Conservation (phyloP, 164 flowering plant genomes). For the Macadamia tetraphylla region DNA sequence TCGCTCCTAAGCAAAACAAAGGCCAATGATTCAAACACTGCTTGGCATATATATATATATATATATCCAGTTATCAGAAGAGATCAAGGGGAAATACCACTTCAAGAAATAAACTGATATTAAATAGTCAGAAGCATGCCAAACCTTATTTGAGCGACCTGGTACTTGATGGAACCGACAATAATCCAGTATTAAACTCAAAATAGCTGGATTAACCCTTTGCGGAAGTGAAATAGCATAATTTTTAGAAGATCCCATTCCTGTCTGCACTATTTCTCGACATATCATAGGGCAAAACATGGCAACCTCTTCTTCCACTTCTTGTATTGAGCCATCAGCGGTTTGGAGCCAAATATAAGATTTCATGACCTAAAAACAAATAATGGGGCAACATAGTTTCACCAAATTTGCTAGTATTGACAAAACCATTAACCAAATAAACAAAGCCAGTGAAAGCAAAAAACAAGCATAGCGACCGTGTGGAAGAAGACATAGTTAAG, state of each 20-base stretch:
- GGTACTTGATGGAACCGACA: conserved; percentile 92
- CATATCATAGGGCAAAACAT: conserved; percentile 89
- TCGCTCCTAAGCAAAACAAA: conserved; percentile 49
- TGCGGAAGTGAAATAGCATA: conserved; percentile 83
- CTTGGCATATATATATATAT: background rate
- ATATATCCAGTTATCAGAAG: no score
- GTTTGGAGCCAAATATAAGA: conserved; percentile 93
- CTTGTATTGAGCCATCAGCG: conserved; percentile 86
- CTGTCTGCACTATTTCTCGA: conserved; percentile 62
- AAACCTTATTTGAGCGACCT: conserved; percentile 93
- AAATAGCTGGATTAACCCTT: conserved; percentile 63
- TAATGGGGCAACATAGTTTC: conserved; percentile 4
- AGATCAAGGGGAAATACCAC: background rate
- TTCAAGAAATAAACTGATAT: background rate
- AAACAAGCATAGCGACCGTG: no score
- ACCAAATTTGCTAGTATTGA: background rate
- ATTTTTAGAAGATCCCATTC: conserved; percentile 79
- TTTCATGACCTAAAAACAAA: conserved; percentile 51
- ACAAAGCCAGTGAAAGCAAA: no score
- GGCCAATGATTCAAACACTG: conserved; percentile 4
- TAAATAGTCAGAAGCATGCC: conserved; percentile 2
- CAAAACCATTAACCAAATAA: background rate
- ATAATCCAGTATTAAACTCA: conserved; percentile 79
- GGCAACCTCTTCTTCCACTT: conserved; percentile 94
- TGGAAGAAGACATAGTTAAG: no score